Base-by-base conservation (phyloP, 2,329 filamentous ascomycete genomes). In the Podosphaera xanthii region DNA sequence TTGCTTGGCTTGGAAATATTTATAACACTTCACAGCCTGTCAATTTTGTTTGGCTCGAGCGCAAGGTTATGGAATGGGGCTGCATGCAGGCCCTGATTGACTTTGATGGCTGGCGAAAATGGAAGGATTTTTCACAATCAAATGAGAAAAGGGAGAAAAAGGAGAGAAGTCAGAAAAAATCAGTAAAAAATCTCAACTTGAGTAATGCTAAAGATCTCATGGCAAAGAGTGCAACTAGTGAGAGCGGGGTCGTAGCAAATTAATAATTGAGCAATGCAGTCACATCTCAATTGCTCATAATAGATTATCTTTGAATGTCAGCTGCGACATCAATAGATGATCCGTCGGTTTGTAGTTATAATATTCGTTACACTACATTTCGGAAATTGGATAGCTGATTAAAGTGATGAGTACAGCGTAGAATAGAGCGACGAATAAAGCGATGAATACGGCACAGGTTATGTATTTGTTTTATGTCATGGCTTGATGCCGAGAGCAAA, bases 1-100 rank as follows among this genome's bases (percentile, higher is more conserved):
- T 50, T 14, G 40, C 10, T 3, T 44, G 10, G 10, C 40, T 44
- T 44, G 40, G n/a, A 33, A 34, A 22, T 8, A 7, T 30, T 33
- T 33, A 7, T 53, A 35, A 53, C 5, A 46, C 48, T 42, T 50
- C n/a, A 14, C 34, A 95, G 87, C 92, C 92, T 30, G 91, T 98
- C 65, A 94, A 94, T 70, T 96, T 96, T 69, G 86, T 94, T 61
- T 98, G 91, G 90, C 80, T 98, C 34, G 88, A 96, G 70, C 82
- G 91, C 60, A 98, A 98, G 71, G 90, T 97, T 65, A 96, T 94
- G 73, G 92, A 98, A 76, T 98, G 92, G 92, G 92, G 92, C 60
- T 97, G 92, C 74, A 98, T 98, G 92, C 92, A 97, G 74, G 92
- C 92, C 8, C 78, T 98, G 33, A 97, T 98, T 67, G 92, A 98